Conservation (phyloP, 2,329 filamentous ascomycete genomes). For the Xylaria sp. region DNA sequence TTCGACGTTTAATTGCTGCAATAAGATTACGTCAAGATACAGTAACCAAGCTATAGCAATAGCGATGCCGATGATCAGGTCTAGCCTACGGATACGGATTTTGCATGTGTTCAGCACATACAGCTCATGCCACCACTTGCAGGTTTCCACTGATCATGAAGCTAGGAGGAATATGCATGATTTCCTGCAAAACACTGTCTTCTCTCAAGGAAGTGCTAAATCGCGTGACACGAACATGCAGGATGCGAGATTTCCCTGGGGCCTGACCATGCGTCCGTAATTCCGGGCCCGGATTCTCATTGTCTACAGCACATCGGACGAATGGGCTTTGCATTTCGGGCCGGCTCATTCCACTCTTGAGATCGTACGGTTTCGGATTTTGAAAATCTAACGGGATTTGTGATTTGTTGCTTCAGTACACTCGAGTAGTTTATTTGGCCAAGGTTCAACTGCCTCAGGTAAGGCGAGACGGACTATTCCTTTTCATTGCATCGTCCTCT, state of each 20-base stretch:
- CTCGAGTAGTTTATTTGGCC: not conserved
- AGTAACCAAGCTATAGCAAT: not conserved
- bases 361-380: not conserved
- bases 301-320: constrained; percentile 2
- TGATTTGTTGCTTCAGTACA: not conserved
- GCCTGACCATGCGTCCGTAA: constrained; percentile 1
- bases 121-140: constrained; percentile 3
- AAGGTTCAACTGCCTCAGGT: not conserved
- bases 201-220: not conserved
- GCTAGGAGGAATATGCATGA: not conserved
- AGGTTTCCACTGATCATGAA: constrained; percentile 2
- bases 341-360: not conserved
- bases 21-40: constrained; percentile 25
- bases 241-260: not conserved
- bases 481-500: not conserved
- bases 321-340: constrained; percentile 5
- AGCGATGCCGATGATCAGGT: not conserved
- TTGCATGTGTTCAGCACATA: constrained; percentile 11
- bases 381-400: not conserved
- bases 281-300: constrained; percentile 1
- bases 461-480: not conserved
- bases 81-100: constrained; percentile 21
- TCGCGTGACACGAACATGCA: not conserved
- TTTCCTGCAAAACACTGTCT: not conserved
- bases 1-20: constrained; percentile 12